Evolutionary conservation across 495 filamentous ascomycete species (phyloP).

Genomic region (Staphylotrichum tortipilum): DNA sequence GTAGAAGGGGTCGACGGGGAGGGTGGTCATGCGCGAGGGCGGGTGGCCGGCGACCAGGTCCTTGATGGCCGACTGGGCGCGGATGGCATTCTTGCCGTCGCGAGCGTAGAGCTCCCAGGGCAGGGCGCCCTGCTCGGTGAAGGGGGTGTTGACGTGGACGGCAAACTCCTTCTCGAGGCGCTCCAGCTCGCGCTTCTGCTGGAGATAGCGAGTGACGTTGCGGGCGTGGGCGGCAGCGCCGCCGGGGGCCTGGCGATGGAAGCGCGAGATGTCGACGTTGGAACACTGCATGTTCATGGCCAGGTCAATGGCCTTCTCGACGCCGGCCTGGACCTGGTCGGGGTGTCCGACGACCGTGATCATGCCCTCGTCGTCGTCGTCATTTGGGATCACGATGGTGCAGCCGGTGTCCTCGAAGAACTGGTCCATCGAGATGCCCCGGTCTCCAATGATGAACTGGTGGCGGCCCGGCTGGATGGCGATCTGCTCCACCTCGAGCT

Average conservation of each 20-base stretch:
- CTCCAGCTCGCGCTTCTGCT: constrained; percentile 64
- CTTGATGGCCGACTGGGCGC: constrained; percentile 72
- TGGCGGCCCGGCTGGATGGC: constrained; percentile 71
- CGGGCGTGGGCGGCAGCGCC: constrained; percentile 69
- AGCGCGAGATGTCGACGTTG: constrained; percentile 66
- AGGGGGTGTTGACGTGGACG: constrained; percentile 72
- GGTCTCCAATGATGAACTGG: constrained; percentile 82
- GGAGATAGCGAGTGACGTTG: constrained; percentile 75
- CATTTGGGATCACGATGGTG: constrained; percentile 66
- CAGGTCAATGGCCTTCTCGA: constrained; percentile 72
- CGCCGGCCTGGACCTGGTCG: constrained; percentile 59
- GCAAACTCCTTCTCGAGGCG: constrained; percentile 68
- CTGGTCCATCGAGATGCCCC: constrained; percentile 66
- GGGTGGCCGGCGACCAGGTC: constrained; percentile 72
- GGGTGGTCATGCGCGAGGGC: constrained; percentile 59
- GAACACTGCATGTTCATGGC: constrained; percentile 73
- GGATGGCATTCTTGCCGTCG: constrained; percentile 73
- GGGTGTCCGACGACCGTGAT: constrained; percentile 76
- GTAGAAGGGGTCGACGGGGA: constrained; percentile 78
- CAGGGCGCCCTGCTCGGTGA: constrained; percentile 48
- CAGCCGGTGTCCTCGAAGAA: constrained; percentile 90
- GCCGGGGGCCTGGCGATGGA: constrained; percentile 62
- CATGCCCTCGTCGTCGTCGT: constrained; percentile 60
- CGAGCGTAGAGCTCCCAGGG: constrained; percentile 80
- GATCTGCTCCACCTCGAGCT: constrained; percentile 62